A percentile compares a stretch with the other conserved stretches of the same genome.
Evolutionary conservation across 768 basidiomycete genomes (phyloP).

Genomic region (Lactarius evosmus): DNA sequence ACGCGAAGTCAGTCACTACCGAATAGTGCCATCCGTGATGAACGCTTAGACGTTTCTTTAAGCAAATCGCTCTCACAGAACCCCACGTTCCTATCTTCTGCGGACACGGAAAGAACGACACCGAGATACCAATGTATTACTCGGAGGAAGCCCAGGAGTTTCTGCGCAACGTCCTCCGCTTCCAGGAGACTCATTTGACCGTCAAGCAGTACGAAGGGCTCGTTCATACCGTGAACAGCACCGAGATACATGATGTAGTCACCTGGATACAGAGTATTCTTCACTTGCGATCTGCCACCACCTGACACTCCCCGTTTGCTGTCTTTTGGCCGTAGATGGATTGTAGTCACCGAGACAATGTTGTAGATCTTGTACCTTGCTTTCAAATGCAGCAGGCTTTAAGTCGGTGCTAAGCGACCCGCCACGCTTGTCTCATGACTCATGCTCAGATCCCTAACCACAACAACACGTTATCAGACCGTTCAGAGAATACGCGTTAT

Average conservation of each 20-base stretch:
- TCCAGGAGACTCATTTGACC: constrained; percentile 28
- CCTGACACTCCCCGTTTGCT: too few species aligned
- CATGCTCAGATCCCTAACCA: constrained; percentile 1
- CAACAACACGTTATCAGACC: background rate
- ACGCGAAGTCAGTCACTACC: constrained; percentile 34
- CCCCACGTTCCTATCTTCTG: constrained; percentile 42
- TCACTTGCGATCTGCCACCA: constrained; percentile 4
- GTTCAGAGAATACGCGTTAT: constrained; percentile 28
- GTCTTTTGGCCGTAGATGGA: background rate
- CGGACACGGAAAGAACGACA: constrained; percentile 42
- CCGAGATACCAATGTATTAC: constrained; percentile 38
- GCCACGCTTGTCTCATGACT: background rate
- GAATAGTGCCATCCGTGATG: background rate
- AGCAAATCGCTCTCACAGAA: constrained; percentile 37
- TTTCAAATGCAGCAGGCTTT: background rate
- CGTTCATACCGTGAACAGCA: constrained; percentile 36
- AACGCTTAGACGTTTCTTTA: background rate
- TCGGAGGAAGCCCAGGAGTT: constrained; percentile 37
- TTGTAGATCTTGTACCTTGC: background rate
- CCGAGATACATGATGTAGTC: constrained; percentile 37
- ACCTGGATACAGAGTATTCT: constrained; percentile 32
- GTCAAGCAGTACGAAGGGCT: constrained; percentile 36
- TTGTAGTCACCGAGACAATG: background rate
- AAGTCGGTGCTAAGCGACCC: background rate
- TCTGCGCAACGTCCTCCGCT: constrained; percentile 33